Percentiles rank a stretch among this genome's conserved stretches.
Evolutionary conservation across 2,329 filamentous ascomycete genomes (phyloP).

Genomic region (Dendryphion nanum): DNA sequence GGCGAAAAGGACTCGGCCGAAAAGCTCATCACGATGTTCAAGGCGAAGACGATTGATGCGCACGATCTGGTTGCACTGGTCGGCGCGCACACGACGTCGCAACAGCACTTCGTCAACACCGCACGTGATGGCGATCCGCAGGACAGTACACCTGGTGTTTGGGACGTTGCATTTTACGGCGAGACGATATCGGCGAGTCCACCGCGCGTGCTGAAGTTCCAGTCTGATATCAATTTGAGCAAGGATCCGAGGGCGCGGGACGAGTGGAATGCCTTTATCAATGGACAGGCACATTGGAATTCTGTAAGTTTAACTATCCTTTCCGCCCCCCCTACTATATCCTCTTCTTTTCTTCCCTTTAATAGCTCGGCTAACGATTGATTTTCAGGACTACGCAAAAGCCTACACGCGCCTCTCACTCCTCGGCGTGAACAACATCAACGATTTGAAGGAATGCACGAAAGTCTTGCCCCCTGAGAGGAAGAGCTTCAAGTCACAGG

Average conservation of each 20-base stretch:
- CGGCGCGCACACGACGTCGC: slow-evolving; percentile 38
- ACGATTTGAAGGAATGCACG: slow-evolving; percentile 56
- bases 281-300: slow-evolving; percentile 33
- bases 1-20: slow-evolving; percentile 32
- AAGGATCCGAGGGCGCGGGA: slow-evolving; percentile 31
- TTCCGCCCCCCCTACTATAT: background rate
- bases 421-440: slow-evolving; percentile 58
- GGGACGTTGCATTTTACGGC: slow-evolving; percentile 39
- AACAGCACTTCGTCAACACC: slow-evolving; percentile 37
- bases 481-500: slow-evolving; percentile 22
- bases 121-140: slow-evolving; percentile 34
- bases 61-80: slow-evolving; percentile 39
- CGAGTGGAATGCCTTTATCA: slow-evolving; percentile 33
- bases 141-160: slow-evolving; percentile 37
- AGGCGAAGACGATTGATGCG: slow-evolving; percentile 39
- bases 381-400: slow-evolving; percentile 47
- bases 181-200: slow-evolving; percentile 29
- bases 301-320: too few species aligned
- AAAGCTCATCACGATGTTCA: slow-evolving; percentile 35
- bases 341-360: background rate
- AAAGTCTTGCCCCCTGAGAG: slow-evolving; percentile 45
- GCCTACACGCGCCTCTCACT: slow-evolving; percentile 56
- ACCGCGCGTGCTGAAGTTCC: slow-evolving; percentile 36
- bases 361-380: too few species aligned
- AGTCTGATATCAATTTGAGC: slow-evolving; percentile 34